phyloP scores from a whole-genome alignment of 441 rosid genomes.

The Capsella rubella region DNA sequence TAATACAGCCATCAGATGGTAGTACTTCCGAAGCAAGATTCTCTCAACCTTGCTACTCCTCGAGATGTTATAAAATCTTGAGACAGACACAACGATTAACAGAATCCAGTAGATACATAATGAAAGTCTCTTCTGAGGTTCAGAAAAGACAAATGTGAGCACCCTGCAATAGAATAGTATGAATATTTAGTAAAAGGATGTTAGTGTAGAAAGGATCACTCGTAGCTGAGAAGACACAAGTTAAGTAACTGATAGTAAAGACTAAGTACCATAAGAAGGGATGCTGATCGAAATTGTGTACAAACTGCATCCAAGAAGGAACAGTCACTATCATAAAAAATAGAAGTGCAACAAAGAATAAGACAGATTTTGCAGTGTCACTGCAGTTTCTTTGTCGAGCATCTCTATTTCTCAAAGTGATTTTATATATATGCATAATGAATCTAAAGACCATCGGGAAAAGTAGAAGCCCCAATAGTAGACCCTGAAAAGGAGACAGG shows the following conservation, averaged over 20 bases:
- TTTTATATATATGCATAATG: constrained; percentile 49
- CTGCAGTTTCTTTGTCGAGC: constrained; percentile 47
- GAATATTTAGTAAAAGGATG: background rate
- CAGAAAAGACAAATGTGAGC: constrained; percentile 72
- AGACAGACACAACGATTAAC: constrained; percentile 72
- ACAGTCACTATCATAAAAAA: constrained; percentile 52
- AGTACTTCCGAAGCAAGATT: constrained; percentile 95
- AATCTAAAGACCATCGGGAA: constrained; percentile 67
- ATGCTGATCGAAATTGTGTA: constrained; percentile 75
- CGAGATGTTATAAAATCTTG: constrained; percentile 80
- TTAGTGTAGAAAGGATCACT: background rate
- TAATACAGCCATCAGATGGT: constrained; percentile 95
- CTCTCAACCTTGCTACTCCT: constrained; percentile 89
- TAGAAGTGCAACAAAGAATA: constrained; percentile 67
- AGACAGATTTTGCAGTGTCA: constrained; percentile 57
- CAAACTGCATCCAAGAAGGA: constrained; percentile 91
- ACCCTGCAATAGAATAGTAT: constrained; percentile 61
- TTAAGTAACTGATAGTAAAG: constrained; percentile 2
- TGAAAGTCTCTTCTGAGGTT: constrained; percentile 80
- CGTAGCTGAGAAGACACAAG: background rate
- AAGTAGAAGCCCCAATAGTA: constrained; percentile 81
- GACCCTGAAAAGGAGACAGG: constrained; percentile 59
- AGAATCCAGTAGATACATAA: constrained; percentile 83
- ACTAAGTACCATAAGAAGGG: constrained; percentile 75
- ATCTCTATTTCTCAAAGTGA: constrained; percentile 31